Evolutionary conservation across 495 filamentous ascomycete species (phyloP), one percentile per base, ranked within the genome.

Genomic region (Aspergillus panamensis): DNA sequence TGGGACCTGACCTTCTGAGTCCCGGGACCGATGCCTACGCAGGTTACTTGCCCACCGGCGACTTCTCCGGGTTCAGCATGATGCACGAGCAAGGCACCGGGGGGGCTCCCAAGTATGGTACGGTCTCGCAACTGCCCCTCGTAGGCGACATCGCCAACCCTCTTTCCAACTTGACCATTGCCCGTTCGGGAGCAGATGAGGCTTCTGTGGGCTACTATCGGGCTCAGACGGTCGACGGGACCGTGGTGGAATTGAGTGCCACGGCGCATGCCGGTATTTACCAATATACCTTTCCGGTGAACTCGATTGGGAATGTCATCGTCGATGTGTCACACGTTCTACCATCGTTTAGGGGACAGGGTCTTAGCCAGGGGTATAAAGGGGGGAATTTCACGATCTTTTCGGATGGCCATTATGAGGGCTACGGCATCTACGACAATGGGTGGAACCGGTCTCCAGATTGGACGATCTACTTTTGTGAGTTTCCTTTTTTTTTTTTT

Each of bases 61-160:
- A 80, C 13, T 81, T 91, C 61, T 84, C 80, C 8, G 87, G 84
- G 8, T 89, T 90, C 68, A 86, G 82, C 42, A 74, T 89, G 77
- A 85, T 88, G 77, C 87, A 91, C 62, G 87, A 90, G 66, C 84
- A 82, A 50, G 87, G 87, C 3, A 91, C 85, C 8, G 88, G 88
- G 2, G 87, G 87, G 12, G 86, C 86, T 3, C 86, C 87, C 1
- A 90, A 89, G 69, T 91, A 90, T 57, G 87, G 87, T 0, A 84
- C 71, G 2, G 83, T 90, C 16, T 76, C 81, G 5, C 87, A 90
- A 61, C 75, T 89, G 66, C 86, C 87, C 1, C 69, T 84, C 2
- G 55, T 80, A 0, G 80, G 82, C 2, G 70, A 77, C 16, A 64
- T 85, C 54, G 57, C 53, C 6, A 80, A 90, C 45, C 84, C 85